Percentiles rank a stretch among this genome's conserved stretches.
phyloP scores from a whole-genome alignment of 306 rosid species.

The Quercus wislizeni region DNA sequence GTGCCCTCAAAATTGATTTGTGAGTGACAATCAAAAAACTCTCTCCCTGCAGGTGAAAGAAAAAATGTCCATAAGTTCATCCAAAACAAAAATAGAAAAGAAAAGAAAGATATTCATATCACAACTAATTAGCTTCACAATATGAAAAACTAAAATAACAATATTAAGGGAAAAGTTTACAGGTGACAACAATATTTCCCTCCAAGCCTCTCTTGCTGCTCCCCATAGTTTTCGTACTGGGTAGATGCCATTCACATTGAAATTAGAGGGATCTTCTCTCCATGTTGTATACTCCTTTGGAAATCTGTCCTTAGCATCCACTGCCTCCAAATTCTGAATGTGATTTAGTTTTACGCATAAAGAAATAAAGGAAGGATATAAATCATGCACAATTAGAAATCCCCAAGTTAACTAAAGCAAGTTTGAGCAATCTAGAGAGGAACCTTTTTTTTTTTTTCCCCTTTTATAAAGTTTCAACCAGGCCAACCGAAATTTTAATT shows the following conservation, averaged over 20 bases:
- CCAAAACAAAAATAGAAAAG: too few relatives aligned
- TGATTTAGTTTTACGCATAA: slow-evolving; percentile 41
- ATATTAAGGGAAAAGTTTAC: slow-evolving; percentile 36
- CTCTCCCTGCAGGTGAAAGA: slow-evolving; percentile 52
- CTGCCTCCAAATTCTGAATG: slow-evolving; percentile 59
- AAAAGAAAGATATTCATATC: background rate
- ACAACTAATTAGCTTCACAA: background rate
- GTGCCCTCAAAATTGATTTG: slow-evolving; percentile 76
- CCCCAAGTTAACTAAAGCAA: background rate
- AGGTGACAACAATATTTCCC: slow-evolving; percentile 61
- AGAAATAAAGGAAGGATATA: slow-evolving; percentile 10
- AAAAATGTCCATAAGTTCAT: too few relatives aligned
- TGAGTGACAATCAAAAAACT: slow-evolving; percentile 67
- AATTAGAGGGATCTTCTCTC: slow-evolving; percentile 83
- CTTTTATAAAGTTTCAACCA: background rate
- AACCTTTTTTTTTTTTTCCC: background rate
- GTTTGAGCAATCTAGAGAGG: background rate
- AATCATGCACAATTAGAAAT: background rate
- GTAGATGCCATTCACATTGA: slow-evolving; percentile 51
- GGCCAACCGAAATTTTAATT: background rate
- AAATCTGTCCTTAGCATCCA: slow-evolving; percentile 45
- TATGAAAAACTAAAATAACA: background rate
- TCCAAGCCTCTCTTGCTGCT: slow-evolving; percentile 71
- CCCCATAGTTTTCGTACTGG: slow-evolving; percentile 64
- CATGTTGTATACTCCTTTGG: slow-evolving; percentile 55